phyloP scores from a whole-genome alignment of 371 early-diverging fungal species.

The Mucor indicus region DNA sequence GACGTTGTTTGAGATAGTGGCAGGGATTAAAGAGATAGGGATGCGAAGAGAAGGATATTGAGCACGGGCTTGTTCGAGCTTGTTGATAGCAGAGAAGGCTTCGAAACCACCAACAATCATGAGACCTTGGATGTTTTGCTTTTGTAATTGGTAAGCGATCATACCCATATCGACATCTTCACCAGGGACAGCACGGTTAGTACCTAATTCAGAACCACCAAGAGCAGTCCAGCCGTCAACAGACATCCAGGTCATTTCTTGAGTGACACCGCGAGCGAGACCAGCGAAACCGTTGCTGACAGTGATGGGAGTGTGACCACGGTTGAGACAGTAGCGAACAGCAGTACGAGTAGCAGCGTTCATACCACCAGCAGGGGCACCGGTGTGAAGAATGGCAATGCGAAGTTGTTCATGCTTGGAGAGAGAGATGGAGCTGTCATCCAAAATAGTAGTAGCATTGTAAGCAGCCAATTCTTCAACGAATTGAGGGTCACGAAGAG shows the following conservation, averaged over 20 bases:
- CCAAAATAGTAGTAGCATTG: conserved; percentile 46
- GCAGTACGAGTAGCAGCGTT: conserved; percentile 94
- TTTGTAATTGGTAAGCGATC: conserved; percentile 91
- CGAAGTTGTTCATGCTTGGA: conserved; percentile 60
- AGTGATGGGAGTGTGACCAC: conserved; percentile 81
- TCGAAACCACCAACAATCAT: conserved; percentile 97
- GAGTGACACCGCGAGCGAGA: conserved; percentile 75
- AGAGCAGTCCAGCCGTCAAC: conserved; percentile 89
- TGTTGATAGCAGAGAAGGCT: conserved; percentile 80
- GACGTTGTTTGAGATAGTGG: conserved; percentile 98
- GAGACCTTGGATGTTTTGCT: conserved; percentile 84
- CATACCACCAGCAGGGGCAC: conserved; percentile 98
- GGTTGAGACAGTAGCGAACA: conserved; percentile 83
- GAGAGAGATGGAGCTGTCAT: conserved; percentile 27
- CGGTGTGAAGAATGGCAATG: conserved; percentile 92
- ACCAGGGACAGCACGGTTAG: conserved; percentile 87
- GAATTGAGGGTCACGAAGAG: conserved; percentile 90
- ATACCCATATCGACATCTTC: conserved; percentile 71
- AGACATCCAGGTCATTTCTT: conserved; percentile 78
- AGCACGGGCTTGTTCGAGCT: conserved; percentile 66
- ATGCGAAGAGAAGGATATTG: conserved; percentile 89
- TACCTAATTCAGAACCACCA: conserved; percentile 96
- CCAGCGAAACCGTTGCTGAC: conserved; percentile 97
- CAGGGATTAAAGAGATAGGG: conserved; percentile 94
- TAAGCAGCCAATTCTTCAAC: conserved; percentile 67